Percentiles rank a stretch among this genome's conserved stretches.
phyloP scores from a whole-genome alignment of 805 yeast genomes.

The Tetrapisispora pingtungensis region DNA sequence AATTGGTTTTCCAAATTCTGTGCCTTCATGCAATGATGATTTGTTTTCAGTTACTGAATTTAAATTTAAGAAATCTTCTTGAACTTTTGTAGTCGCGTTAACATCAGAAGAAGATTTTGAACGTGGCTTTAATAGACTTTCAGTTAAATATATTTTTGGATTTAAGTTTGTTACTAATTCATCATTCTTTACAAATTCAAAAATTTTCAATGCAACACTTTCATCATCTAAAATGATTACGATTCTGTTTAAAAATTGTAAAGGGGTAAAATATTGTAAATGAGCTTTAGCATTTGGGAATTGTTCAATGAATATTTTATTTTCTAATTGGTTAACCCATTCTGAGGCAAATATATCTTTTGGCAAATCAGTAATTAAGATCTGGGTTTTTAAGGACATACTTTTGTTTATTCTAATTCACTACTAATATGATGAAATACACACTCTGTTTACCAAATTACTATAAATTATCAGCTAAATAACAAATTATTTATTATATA shows the following conservation, averaged over 20 bases:
- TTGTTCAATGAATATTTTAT: constrained; percentile 13
- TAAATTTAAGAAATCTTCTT: neutral
- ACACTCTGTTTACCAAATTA: too few species aligned
- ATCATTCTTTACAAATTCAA: constrained; percentile 10
- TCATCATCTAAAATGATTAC: constrained; percentile 30
- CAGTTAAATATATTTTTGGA: constrained; percentile 27
- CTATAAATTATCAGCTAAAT: too few species aligned
- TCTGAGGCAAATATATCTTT: constrained; percentile 14
- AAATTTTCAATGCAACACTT: constrained; percentile 17
- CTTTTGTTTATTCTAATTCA: too few species aligned
- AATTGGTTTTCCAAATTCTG: constrained; percentile 10
- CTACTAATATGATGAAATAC: too few species aligned
- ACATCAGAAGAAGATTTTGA: constrained; percentile 6
- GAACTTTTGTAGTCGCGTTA: neutral
- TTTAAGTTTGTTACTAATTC: constrained; percentile 9
- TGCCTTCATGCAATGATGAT: too few species aligned
- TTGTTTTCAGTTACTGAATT: neutral
- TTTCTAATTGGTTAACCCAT: constrained; percentile 22
- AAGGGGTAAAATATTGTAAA: constrained; percentile 31
- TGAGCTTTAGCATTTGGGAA: constrained; percentile 18
- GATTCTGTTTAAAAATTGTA: constrained; percentile 34
- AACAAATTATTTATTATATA: too few species aligned
- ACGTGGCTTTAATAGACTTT: constrained; percentile 27
- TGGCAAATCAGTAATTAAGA: constrained; percentile 26
- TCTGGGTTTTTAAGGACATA: constrained; percentile 17